phyloP scores from a whole-genome alignment of 2,329 filamentous ascomycete genomes.

The Clathrospora elynae region DNA sequence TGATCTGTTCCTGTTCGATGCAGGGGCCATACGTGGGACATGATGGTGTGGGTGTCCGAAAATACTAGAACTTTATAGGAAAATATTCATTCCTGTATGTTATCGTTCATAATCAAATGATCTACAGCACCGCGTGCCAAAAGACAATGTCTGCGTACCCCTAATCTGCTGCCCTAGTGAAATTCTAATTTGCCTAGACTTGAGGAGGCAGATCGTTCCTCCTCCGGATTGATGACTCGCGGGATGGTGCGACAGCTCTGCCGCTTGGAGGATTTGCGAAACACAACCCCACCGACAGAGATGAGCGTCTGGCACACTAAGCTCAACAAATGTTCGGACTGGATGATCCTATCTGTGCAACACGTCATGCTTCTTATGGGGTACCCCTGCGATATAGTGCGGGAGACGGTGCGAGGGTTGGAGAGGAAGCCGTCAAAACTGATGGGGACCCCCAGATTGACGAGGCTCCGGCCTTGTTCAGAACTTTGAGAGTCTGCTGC shows the following conservation, averaged over 20 bases:
- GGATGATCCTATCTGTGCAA: conserved; percentile 11
- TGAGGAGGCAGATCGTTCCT: not conserved
- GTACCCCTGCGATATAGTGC: conserved; percentile 11
- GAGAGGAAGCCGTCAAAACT: conserved; percentile 13
- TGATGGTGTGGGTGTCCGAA: not conserved
- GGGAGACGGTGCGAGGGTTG: conserved; percentile 8
- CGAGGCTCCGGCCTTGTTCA: conserved; percentile 11
- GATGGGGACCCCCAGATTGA: conserved; percentile 11
- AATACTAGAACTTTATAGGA: no score
- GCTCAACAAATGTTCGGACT: conserved; percentile 1
- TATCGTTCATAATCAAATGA: no score
- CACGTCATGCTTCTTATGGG: conserved; percentile 11
- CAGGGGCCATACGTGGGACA: conserved; percentile 5
- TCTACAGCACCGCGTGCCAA: no score
- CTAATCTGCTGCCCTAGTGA: no score
- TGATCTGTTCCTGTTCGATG: conserved; percentile 6
- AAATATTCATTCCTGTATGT: no score
- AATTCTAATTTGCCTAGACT: not conserved
- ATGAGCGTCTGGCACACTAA: conserved; percentile 6
- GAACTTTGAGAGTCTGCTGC: conserved; percentile 9
- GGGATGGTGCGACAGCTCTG: conserved; percentile 19
- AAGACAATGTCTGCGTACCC: no score
- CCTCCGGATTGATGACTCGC: conserved; percentile 12
- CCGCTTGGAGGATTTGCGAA: conserved; percentile 20
- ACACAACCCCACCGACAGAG: conserved; percentile 6